Percentiles rank a stretch among this genome's conserved stretches.
These are phyloP conservation scores for Cardamine resedifolia DNA, from an alignment of 345 rosid species.

Conservation along the genomic window DNA sequence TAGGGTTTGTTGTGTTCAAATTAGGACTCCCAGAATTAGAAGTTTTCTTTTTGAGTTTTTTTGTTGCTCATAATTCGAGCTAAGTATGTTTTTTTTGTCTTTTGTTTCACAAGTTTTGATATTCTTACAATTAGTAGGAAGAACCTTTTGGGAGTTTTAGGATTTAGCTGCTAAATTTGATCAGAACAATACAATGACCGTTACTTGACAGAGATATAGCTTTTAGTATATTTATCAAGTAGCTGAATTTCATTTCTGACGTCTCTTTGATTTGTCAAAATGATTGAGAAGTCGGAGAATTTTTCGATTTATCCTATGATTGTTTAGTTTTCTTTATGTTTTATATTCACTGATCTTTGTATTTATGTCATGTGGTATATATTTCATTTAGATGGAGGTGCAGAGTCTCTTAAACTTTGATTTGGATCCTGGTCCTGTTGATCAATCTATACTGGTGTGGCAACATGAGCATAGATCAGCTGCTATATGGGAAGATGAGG, in stretches of 20 bases:
- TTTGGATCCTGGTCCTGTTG: slow-evolving; percentile 47
- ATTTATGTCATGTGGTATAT: not conserved
- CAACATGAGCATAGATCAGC: slow-evolving; percentile 45
- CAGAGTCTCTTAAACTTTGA: slow-evolving; percentile 33
- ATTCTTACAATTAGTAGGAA: not conserved
- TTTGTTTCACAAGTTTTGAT: not conserved
- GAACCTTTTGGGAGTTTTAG: not conserved
- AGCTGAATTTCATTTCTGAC: slow-evolving; percentile 5
- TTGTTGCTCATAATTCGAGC: not conserved
- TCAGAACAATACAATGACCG: not conserved
- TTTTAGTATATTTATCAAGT: not conserved
- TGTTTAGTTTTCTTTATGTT: slow-evolving; percentile 2
- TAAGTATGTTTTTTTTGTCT: not conserved
- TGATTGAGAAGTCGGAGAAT: not conserved
- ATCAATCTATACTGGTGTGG: slow-evolving; percentile 41
- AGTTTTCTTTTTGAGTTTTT: not conserved
- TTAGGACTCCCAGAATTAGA: not conserved
- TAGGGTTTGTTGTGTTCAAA: slow-evolving; percentile 23
- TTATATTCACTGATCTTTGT: slow-evolving; percentile 2
- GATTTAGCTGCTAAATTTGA: not conserved
- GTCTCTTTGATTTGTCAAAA: not conserved
- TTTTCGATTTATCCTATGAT: not conserved
- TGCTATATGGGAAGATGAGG: slow-evolving; percentile 46
- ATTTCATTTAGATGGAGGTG: slow-evolving; percentile 40
- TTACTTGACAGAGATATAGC: not conserved